Base-by-base conservation (phyloP, 2,329 filamentous ascomycete genomes). In the Diaporthe australafricana region DNA sequence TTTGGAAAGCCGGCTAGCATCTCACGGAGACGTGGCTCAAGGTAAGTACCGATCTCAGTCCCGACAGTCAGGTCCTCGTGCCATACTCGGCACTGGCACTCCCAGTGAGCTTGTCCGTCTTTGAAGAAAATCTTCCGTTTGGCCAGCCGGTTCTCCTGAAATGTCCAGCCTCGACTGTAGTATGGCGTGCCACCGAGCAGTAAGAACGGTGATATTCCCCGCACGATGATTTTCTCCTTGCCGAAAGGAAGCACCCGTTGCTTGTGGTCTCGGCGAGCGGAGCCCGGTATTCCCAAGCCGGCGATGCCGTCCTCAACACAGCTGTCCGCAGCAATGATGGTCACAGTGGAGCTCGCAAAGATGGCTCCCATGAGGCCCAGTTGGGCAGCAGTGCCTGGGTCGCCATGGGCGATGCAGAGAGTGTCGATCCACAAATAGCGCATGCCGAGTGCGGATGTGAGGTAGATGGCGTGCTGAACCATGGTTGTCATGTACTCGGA, bases 401-500 rank as follows among this genome's bases (percentile, higher is more conserved):
- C 73, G 45, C 78, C 76, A 52, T 82, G 80, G 47, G 79, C 72
- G n/a, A 81, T 80, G 47, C 80, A 81, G 1, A 81, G 71, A 32
- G 77, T 75, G 74, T 81, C 79, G 38, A 80, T 78, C 80, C 80
- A 82, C 1, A 82, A 57, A 65, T 79, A 81, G 0, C 70, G 56
- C 11, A 79, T 65, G 0, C 67, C 68, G 17, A 82, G 74, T 2
- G 50, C 68, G 1, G 68, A 9, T 20, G 55, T 63, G 30, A 70
- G 22, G 22, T 57, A 48, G 27, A 70, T 70, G 32, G 56, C 40
- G 32, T 70, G 48, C 27, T 70, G 73, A 12, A 75, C 72, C 25
- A 81, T 38, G 1, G 62, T 40, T 20, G 63, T 27, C 7, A 81
- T 74, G 3, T 77, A 74, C 32, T 79, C 78, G 12, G 63, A 76